Evolutionary conservation across 2,329 filamentous ascomycete genomes (phyloP).

Genomic region (Fonsecaea erecta): DNA sequence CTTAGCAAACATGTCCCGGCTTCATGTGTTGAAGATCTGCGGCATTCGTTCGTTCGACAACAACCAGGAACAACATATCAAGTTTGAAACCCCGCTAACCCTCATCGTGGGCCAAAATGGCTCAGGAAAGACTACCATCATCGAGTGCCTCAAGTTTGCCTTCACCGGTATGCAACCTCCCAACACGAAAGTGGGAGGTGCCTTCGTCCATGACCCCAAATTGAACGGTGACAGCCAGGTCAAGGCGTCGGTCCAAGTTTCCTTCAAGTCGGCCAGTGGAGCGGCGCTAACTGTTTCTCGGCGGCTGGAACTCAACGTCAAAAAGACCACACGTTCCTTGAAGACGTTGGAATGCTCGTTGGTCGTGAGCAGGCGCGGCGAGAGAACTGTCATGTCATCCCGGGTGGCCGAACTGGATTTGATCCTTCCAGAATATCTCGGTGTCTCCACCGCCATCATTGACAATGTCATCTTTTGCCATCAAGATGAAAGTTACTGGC

Average conservation of each 20-base stretch:
- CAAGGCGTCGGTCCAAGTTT: constrained; percentile 86
- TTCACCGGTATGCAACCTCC: constrained; percentile 92
- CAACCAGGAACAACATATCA: constrained; percentile 72
- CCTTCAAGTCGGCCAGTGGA: constrained; percentile 78
- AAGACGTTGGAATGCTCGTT: constrained; percentile 86
- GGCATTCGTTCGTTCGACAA: constrained; percentile 89
- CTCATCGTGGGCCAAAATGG: constrained; percentile 97
- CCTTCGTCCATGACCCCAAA: constrained; percentile 98
- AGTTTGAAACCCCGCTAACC: constrained; percentile 88
- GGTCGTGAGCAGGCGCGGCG: constrained; percentile 73
- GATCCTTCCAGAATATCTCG: constrained; percentile 82
- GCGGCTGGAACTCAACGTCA: constrained; percentile 82
- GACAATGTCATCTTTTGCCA: constrained; percentile 98
- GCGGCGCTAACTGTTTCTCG: constrained; percentile 81
- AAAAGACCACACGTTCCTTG: constrained; percentile 74
- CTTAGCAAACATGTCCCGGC: constrained; percentile 59
- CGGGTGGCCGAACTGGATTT: constrained; percentile 80
- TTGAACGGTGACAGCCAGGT: constrained; percentile 83
- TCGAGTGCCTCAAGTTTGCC: constrained; percentile 97
- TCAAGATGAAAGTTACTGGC: constrained; percentile 97
- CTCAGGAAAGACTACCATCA: constrained; percentile 97
- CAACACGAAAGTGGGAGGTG: constrained; percentile 79
- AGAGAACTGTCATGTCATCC: constrained; percentile 77
- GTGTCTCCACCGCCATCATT: constrained; percentile 86
- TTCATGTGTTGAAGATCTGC: constrained; percentile 85